These are phyloP conservation scores for Kodamaea alishanica DNA, from an alignment of 1,139 yeast genomes.

Conservation along the genomic window DNA sequence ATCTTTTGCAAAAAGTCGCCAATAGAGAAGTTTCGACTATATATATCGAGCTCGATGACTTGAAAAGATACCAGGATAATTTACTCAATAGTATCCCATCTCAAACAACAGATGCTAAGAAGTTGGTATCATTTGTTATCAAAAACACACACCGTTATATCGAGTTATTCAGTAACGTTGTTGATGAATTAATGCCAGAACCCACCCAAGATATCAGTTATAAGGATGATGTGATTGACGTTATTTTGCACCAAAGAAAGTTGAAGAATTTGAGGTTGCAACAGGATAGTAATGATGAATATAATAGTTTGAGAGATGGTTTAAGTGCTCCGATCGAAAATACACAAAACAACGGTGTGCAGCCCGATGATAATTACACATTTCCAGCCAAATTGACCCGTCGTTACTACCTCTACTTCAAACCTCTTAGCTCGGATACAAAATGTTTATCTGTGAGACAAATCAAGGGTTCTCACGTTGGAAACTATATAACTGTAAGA, in stretches of 20 bases:
- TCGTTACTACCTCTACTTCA: constrained; percentile 81
- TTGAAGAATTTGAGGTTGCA: constrained; percentile 73
- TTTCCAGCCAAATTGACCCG: constrained; percentile 88
- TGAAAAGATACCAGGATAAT: constrained; percentile 60
- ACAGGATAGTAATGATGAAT: constrained; percentile 61
- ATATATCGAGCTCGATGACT: constrained; percentile 78
- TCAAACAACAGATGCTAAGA: constrained; percentile 23
- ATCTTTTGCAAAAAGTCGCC: constrained; percentile 72
- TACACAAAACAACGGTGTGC: constrained; percentile 4
- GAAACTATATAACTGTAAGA: constrained; percentile 82
- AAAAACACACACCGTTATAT: constrained; percentile 75
- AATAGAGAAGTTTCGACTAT: constrained; percentile 73
- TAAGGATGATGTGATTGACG: constrained; percentile 89
- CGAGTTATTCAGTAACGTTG: constrained; percentile 69
- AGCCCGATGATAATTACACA: constrained; percentile 31
- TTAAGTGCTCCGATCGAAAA: constrained; percentile 14
- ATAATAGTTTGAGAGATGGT: constrained; percentile 37
- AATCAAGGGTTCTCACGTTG: constrained; percentile 78
- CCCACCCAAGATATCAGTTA: constrained; percentile 75
- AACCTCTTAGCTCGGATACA: constrained; percentile 57
- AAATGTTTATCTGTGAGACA: constrained; percentile 85
- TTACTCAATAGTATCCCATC: constrained; percentile 14
- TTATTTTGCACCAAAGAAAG: constrained; percentile 84
- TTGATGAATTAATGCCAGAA: constrained; percentile 80
- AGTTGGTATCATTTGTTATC: constrained; percentile 55